phyloP scores from a whole-genome alignment of 2,329 filamentous ascomycete genomes.

The Xylariaceae sp. region DNA sequence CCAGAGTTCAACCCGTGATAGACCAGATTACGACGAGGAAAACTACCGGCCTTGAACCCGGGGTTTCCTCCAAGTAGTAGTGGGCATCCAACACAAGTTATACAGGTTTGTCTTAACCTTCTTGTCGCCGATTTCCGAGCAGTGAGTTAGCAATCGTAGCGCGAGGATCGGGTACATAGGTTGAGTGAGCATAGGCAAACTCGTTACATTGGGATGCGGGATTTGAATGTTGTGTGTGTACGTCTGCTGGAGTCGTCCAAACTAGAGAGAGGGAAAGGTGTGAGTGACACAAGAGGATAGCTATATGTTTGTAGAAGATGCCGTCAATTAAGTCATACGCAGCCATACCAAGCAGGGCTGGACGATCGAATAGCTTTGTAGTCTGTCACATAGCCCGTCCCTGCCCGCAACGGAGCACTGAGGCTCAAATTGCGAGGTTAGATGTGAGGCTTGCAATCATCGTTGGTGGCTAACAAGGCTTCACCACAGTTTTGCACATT shows the following conservation, averaged over 20 bases:
- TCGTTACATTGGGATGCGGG: not conserved
- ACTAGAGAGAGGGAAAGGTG: conserved; percentile 1
- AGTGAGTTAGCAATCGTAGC: not conserved
- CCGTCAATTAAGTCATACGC: not conserved
- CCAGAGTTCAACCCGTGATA: not conserved
- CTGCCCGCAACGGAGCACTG: conserved; percentile 2
- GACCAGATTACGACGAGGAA: not conserved
- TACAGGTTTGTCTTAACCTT: not conserved
- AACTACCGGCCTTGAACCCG: conserved; percentile 4
- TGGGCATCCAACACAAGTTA: conserved; percentile 5
- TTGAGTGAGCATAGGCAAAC: conserved; percentile 2
- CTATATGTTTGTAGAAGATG: conserved; percentile 1
- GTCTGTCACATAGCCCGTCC: conserved; percentile 3
- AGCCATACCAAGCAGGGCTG: conserved; percentile 3
- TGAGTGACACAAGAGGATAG: conserved; percentile 5
- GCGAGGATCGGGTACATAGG: not conserved
- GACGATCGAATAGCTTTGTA: conserved; percentile 2
- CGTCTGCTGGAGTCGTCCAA: not conserved
- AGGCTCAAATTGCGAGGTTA: conserved; percentile 15
- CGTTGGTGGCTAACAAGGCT: conserved; percentile 1
- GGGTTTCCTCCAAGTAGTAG: not conserved
- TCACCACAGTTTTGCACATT: not conserved
- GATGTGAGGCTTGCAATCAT: conserved; percentile 12
- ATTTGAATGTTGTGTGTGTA: not conserved
- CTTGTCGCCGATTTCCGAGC: not conserved